A percentile compares a stretch with the other conserved stretches of the same genome.
Evolutionary conservation across 768 basidiomycete species (phyloP).

Genomic region (Steccherinum ochraceum): DNA sequence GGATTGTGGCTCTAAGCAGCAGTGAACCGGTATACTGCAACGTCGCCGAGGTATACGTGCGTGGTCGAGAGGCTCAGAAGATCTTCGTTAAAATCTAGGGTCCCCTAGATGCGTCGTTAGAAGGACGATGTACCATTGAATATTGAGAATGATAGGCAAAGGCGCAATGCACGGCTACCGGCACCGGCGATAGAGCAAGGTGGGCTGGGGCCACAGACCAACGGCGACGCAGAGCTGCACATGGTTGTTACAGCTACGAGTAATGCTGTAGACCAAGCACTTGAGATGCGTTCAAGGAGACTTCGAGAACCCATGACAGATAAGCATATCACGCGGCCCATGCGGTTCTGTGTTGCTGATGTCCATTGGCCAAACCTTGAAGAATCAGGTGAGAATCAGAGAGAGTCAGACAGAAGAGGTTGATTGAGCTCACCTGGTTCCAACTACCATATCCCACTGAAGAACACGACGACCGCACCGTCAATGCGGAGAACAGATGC

Average conservation of each 20-base stretch:
- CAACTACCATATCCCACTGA: neutral
- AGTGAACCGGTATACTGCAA: too few species aligned
- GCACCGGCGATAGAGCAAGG: neutral
- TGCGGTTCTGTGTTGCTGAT: neutral
- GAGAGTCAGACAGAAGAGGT: neutral
- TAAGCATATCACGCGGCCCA: neutral
- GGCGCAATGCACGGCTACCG: neutral
- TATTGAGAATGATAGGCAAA: neutral
- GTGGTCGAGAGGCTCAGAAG: too few species aligned
- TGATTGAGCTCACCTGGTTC: neutral
- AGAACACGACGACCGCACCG: neutral
- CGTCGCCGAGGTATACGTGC: too few species aligned
- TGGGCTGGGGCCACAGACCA: neutral
- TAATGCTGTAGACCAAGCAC: too few species aligned
- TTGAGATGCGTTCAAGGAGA: neutral
- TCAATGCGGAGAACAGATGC: neutral
- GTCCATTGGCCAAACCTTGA: neutral
- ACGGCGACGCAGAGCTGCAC: neutral
- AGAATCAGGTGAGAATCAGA: neutral
- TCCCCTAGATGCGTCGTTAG: too few species aligned
- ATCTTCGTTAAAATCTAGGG: too few species aligned
- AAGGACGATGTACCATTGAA: too few species aligned
- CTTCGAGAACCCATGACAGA: neutral
- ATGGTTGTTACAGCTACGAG: neutral
- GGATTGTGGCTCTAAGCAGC: neutral